Conservation (phyloP, 1,139 yeast species). For the Taphrina betulina region DNA sequence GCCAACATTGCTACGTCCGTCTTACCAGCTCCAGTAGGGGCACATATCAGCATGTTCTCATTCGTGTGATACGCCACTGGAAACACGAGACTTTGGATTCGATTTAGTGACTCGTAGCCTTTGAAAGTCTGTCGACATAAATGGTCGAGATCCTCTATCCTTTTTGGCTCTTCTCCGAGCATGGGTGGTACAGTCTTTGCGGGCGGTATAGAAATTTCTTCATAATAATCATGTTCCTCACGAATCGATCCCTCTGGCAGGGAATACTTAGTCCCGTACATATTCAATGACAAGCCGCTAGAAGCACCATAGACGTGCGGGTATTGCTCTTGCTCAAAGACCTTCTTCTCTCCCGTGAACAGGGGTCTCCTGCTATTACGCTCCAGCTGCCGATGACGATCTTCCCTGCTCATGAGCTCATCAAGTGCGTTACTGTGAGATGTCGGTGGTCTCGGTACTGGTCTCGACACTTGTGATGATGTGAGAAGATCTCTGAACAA, state of each 20-base stretch:
- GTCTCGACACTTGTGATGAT: constrained; percentile 18
- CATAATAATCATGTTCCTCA: constrained; percentile 55
- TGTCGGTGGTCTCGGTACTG: neutral
- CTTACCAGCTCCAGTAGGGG: constrained; percentile 99
- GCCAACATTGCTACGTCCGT: constrained; percentile 93
- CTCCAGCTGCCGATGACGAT: constrained; percentile 49
- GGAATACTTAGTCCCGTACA: constrained; percentile 74
- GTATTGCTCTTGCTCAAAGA: constrained; percentile 55
- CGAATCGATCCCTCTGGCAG: constrained; percentile 83
- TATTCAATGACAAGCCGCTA: constrained; percentile 65
- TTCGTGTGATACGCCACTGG: constrained; percentile 91
- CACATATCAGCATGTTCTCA: constrained; percentile 95
- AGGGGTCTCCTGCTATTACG: constrained; percentile 57
- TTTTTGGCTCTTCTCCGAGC: constrained; percentile 57
- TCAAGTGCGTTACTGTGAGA: constrained; percentile 19
- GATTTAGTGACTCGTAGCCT: constrained; percentile 72
- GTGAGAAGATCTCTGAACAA: constrained; percentile 39
- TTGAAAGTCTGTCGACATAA: constrained; percentile 82
- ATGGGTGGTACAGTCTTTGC: constrained; percentile 54
- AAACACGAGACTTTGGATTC: constrained; percentile 86
- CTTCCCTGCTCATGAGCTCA: constrained; percentile 9
- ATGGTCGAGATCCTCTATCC: constrained; percentile 60
- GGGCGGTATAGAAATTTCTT: constrained; percentile 80
- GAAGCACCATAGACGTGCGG: constrained; percentile 84
- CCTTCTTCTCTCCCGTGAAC: constrained; percentile 54